Evolutionary conservation across 169 alveolate species (phyloP), one percentile per base, ranked within the genome.

Genomic region (Plasmodium yoelii): DNA sequence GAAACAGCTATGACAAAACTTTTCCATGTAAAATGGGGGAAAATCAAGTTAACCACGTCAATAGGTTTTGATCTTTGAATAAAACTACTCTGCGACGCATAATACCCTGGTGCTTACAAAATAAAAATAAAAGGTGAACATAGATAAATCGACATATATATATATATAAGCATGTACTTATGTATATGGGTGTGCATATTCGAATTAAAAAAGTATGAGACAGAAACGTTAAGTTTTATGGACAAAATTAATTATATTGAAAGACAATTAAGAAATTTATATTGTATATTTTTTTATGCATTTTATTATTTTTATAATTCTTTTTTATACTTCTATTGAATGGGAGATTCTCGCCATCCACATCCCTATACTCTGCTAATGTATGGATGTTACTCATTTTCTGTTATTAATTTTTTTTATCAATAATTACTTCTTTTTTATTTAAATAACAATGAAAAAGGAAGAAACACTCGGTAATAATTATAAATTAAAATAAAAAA

Each of bases 1-100:
- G 93, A 86, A 60, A 92, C 68, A 39, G 61, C 88, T 61, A 92
- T 87, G 28, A 92, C 71, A 86, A 88, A 65, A 59, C 92, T 88
- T 49, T 72, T 88, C 75, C 88, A 80, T 55, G 89, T 60, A 63
- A 92, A 92, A 64, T 88, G 74, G 18, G 95, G 95, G 68, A 92
- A 92, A 51, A 92, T 89, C 22, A 92, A 64, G 49, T 92, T 90
- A 28, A 92, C 63, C 24, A 80, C 67, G 34, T 80, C 90, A 80
- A 80, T 80, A 28, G 90, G 90, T 80, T 80, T 80, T 26, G 80
- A 68, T 42, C 90, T 80, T 34, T 60, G 90, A n/a, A 80, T 64
- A 51, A 80, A 80, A 59, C 90, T 80, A 39, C 90, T 80, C 72
- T 80, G 90, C 9, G 90, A 64, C 46, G 65, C 46, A 55, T 80